Percentiles rank a stretch among this genome's conserved stretches.
These are phyloP conservation scores for Leccinellum rugosiceps DNA, from an alignment of 768 basidiomycete species.

Conservation along the genomic window DNA sequence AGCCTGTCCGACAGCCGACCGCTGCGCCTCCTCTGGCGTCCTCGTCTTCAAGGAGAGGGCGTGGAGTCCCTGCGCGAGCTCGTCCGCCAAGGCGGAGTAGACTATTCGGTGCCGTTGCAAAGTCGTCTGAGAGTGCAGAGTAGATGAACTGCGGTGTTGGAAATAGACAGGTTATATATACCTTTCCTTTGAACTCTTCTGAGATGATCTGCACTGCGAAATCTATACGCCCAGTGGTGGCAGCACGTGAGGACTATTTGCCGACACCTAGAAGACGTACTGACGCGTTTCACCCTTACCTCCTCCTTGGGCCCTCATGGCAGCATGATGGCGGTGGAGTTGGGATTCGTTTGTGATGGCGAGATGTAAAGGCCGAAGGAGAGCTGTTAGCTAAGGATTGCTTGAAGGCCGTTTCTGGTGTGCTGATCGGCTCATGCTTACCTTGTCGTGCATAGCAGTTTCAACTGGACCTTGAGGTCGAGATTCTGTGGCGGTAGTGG, in stretches of 20 bases:
- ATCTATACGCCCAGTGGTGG: conserved; percentile 43
- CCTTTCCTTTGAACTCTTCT: conserved; percentile 71
- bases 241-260: conserved; percentile 24
- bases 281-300: conserved; percentile 79
- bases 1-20: conserved; percentile 16
- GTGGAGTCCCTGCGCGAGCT: conserved; percentile 69
- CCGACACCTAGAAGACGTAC: conserved; percentile 31
- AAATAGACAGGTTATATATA: conserved; percentile 29
- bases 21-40: conserved; percentile 52
- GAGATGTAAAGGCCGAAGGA: conserved; percentile 61
- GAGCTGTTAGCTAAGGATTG: conserved; percentile 51
- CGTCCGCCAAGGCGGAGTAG: conserved; percentile 66
- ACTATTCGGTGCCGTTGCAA: conserved; percentile 83
- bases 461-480: conserved; percentile 49
- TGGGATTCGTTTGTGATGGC: conserved; percentile 78
- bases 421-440: conserved; percentile 29
- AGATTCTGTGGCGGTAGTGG: conserved; percentile 23
- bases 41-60: conserved; percentile 74
- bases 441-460: conserved; percentile 59
- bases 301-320: conserved; percentile 71
- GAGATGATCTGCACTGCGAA: conserved; percentile 76
- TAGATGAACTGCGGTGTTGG: conserved; percentile 11
- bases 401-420: conserved; percentile 22
- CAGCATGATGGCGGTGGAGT: conserved; percentile 80
- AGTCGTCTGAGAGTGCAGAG: conserved; percentile 45